A percentile compares a stretch with the other conserved stretches of the same genome.
Conservation (phyloP, 2,329 filamentous ascomycete species). For the Parastagonospora avenae region DNA sequence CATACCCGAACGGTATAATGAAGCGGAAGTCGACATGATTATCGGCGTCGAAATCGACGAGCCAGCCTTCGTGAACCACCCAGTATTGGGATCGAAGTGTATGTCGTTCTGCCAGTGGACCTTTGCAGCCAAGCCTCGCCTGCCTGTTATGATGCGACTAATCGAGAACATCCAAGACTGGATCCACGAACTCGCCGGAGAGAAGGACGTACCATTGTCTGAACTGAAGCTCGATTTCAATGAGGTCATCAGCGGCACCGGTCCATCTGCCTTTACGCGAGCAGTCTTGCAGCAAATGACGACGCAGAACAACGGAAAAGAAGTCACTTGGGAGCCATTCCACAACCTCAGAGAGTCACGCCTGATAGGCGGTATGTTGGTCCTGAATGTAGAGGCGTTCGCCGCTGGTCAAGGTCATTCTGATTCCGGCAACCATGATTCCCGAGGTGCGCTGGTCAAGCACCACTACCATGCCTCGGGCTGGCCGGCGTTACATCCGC, state of each 20-base stretch:
- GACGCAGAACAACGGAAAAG: slow-evolving; percentile 47
- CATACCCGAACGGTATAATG: slow-evolving; percentile 67
- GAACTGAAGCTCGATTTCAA: slow-evolving; percentile 72
- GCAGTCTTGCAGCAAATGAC: slow-evolving; percentile 71
- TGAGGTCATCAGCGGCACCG: slow-evolving; percentile 74
- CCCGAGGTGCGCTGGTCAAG: slow-evolving; percentile 69
- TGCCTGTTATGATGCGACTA: slow-evolving; percentile 70
- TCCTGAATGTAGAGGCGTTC: slow-evolving; percentile 73
- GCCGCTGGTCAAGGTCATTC: slow-evolving; percentile 76
- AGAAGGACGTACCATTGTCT: slow-evolving; percentile 64
- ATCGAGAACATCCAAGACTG: slow-evolving; percentile 72
- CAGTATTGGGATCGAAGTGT: slow-evolving; percentile 70
- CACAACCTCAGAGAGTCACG: slow-evolving; percentile 70
- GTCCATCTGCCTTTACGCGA: slow-evolving; percentile 70
- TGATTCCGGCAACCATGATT: slow-evolving; percentile 71
- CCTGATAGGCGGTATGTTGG: slow-evolving; percentile 66
- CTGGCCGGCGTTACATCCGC: slow-evolving; percentile 70
- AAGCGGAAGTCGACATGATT: slow-evolving; percentile 71
- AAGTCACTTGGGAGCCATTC: slow-evolving; percentile 67
- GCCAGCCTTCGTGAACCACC: slow-evolving; percentile 66
- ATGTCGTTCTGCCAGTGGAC: slow-evolving; percentile 78
- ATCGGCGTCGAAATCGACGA: slow-evolving; percentile 74
- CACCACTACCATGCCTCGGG: slow-evolving; percentile 77
- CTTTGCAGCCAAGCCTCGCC: slow-evolving; percentile 70
- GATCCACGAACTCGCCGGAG: slow-evolving; percentile 63